A percentile compares a stretch with the other conserved stretches of the same genome.
Evolutionary conservation across 2,329 filamentous ascomycete genomes (phyloP).

Genomic region (Xylariales sp.): DNA sequence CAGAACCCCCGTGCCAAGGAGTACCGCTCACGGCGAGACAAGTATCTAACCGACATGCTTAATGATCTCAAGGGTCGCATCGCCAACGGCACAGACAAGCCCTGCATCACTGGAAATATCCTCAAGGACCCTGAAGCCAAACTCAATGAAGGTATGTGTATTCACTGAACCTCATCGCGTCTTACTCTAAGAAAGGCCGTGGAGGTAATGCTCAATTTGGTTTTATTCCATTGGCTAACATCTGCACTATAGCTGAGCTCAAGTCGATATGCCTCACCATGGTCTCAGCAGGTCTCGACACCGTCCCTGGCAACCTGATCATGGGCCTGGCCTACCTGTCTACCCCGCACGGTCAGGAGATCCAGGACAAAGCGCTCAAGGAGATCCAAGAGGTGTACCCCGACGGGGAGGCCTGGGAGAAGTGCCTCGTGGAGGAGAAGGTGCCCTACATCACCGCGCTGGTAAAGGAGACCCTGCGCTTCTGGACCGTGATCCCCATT

Average conservation of each 20-base stretch:
- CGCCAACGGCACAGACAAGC: constrained; percentile 54
- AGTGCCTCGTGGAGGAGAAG: constrained; percentile 15
- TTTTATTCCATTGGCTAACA: not conserved
- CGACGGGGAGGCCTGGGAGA: constrained; percentile 14
- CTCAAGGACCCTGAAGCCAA: constrained; percentile 60
- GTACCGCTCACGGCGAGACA: constrained; percentile 55
- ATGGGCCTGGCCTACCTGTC: constrained; percentile 5
- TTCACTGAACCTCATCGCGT: not conserved
- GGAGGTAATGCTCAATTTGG: too few species aligned
- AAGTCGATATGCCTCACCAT: constrained; percentile 65
- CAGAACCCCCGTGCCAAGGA: constrained; percentile 55
- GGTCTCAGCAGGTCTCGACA: constrained; percentile 64
- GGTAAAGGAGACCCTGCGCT: constrained; percentile 74
- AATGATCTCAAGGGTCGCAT: constrained; percentile 56
- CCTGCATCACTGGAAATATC: constrained; percentile 65
- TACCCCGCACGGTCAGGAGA: constrained; percentile 52
- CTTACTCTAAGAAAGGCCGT: too few species aligned
- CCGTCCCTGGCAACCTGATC: constrained; percentile 31
- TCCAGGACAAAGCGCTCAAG: constrained; percentile 54
- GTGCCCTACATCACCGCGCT: constrained; percentile 70
- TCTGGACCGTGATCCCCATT: constrained; percentile 76
- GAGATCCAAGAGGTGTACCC: constrained; percentile 53
- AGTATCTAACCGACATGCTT: constrained; percentile 55
- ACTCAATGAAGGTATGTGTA: constrained; percentile 41
- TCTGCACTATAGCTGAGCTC: constrained; percentile 39